These are phyloP conservation scores for Excoecaria cochinchinensis DNA, from an alignment of 345 rosid genomes.

Conservation along the genomic window DNA sequence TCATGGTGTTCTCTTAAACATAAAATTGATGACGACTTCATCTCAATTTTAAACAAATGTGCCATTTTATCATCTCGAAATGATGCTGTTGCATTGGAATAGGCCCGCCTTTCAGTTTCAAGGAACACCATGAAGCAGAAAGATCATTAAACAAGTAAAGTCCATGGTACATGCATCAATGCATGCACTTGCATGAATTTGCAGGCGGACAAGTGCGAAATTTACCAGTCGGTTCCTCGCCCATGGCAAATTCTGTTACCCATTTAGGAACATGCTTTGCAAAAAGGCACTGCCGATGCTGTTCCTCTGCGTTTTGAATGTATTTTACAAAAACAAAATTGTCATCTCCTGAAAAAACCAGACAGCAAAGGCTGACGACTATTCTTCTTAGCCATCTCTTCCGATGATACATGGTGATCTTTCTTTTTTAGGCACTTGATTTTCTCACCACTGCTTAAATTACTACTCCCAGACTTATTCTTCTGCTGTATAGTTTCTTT, in stretches of 20 bases:
- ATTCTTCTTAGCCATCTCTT: conserved; percentile 22
- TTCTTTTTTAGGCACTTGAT: conserved; percentile 1
- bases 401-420: neutral
- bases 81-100: no score
- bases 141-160: conserved; percentile 10
- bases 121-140: neutral
- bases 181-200: neutral
- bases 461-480: conserved; percentile 11
- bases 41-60: neutral
- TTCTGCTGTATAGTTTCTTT: conserved; percentile 2
- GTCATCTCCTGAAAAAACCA: conserved; percentile 42
- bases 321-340: conserved; percentile 1
- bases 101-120: neutral
- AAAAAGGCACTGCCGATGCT: neutral
- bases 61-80: neutral
- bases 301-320: neutral
- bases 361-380: conserved; percentile 29
- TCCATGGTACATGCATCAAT: conserved; percentile 12
- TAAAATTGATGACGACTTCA: neutral
- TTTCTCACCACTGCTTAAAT: conserved; percentile 1
- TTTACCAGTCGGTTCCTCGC: neutral
- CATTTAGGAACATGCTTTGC: neutral
- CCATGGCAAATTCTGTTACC: neutral
- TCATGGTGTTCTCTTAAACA: neutral
- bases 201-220: conserved; percentile 4